Base-by-base conservation (phyloP, 306 rosid species). In the Inga laurina region DNA sequence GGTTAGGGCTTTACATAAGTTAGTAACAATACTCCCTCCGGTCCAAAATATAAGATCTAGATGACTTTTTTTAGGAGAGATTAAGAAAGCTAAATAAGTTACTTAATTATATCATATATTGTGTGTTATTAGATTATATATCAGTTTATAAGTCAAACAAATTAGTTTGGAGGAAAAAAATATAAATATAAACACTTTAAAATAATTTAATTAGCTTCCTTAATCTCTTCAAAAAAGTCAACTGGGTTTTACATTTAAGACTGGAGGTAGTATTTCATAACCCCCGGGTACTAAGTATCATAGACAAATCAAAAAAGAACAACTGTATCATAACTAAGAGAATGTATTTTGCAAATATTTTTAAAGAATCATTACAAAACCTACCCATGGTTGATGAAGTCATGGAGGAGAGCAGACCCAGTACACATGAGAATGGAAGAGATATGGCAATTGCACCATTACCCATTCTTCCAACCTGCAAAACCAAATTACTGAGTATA, bases 341-440 rank as follows among this genome's bases (percentile, higher is more conserved):
- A 37, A 70, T 71, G 81, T 66, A 76, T 79, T 61, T 79, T 76
- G 59, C 67, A 59, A 73, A 51, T 76, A 66, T 75, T 68, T 22
- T 7, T 41, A 32, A 66, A 75, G 75, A 57, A 74, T 67, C 41
- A 72, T 74, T 52, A 65, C 22, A 14, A 84, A 39, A 87, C 92
- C 30, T 92, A 96, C 99, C 99, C 99, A 96, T 92, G 80, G 97
- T 94, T 65, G 98, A 85, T 46, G 99, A 90, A 69, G 99, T 92
- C 90, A 96, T 82, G 44, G 99, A 88, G 68, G 99, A 91, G 76
- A 96, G 94, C 56, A 96, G 93, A 85, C 98, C 99, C 43, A 96
- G 84, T 37, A 91, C 95, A 88, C 98, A 92, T 3, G 99, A 92
- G 90, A 92, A 96, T 30, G 99, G 99, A 86, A 96, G 99, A 78